Evolutionary conservation across 768 basidiomycete species (phyloP).

Genomic region (Macrocybe gigantea): DNA sequence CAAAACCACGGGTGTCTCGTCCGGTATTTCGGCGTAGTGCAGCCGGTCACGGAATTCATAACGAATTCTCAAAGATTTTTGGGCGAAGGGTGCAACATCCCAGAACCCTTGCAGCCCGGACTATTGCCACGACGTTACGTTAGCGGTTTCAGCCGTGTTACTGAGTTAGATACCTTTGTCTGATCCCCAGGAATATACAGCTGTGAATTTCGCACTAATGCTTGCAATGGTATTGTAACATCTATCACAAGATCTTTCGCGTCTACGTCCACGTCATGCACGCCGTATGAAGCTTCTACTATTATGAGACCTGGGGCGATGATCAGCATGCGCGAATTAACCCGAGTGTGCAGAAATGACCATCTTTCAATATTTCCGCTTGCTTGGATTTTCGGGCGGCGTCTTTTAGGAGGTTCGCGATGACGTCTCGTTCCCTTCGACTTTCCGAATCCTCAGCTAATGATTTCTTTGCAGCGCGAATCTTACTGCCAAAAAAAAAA

Average conservation of each 20-base stretch:
- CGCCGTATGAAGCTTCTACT: slow-evolving; percentile 68
- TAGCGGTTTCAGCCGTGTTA: slow-evolving; percentile 4
- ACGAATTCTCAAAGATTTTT: slow-evolving; percentile 64
- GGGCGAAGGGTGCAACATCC: slow-evolving; percentile 72
- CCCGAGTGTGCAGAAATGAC: slow-evolving; percentile 27
- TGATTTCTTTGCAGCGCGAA: slow-evolving; percentile 57
- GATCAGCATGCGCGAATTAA: slow-evolving; percentile 10
- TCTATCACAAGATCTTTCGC: slow-evolving; percentile 57
- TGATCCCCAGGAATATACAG: slow-evolving; percentile 71
- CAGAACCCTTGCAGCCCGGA: slow-evolving; percentile 81
- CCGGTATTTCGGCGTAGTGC: slow-evolving; percentile 77
- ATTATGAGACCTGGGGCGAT: slow-evolving; percentile 62
- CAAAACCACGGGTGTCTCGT: slow-evolving; percentile 62
- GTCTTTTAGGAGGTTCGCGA: slow-evolving; percentile 58
- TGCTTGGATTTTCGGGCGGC: slow-evolving; percentile 58
- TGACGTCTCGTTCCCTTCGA: slow-evolving; percentile 59
- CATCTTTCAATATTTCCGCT: slow-evolving; percentile 61
- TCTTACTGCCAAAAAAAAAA: slow-evolving; percentile 39
- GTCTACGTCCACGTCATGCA: slow-evolving; percentile 41
- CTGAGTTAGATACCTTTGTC: slow-evolving; percentile 52
- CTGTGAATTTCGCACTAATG: slow-evolving; percentile 73
- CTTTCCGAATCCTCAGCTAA: slow-evolving; percentile 61
- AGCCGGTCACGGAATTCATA: slow-evolving; percentile 70
- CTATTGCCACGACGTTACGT: slow-evolving; percentile 25
- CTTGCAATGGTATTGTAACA: slow-evolving; percentile 78